phyloP scores from a whole-genome alignment of 257 asterid species.

The Paraleonurus japonicus region DNA sequence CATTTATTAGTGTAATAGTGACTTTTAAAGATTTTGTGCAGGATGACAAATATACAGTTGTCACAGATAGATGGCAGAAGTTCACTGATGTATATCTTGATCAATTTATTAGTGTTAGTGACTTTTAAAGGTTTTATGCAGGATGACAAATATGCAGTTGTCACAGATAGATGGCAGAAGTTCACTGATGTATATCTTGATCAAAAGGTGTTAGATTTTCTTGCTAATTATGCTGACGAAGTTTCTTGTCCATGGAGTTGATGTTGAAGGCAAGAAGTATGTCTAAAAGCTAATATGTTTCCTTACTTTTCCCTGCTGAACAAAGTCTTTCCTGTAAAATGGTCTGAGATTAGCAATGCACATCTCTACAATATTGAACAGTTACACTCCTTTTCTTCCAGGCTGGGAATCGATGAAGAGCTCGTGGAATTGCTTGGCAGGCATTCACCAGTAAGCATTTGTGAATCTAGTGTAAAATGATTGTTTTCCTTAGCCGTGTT shows the following conservation, averaged over 20 bases:
- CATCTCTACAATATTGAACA: not conserved
- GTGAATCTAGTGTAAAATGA: not conserved
- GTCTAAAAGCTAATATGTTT: slow-evolving; percentile 12
- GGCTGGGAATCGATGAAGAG: slow-evolving; percentile 97
- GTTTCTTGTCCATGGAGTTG: slow-evolving; percentile 97
- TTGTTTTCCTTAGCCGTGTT: not conserved
- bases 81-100: slow-evolving; percentile 81
- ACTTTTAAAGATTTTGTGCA: slow-evolving; percentile 32
- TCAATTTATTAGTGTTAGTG: slow-evolving; percentile 20
- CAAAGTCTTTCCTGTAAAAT: slow-evolving; percentile 1
- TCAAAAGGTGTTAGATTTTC: slow-evolving; percentile 58
- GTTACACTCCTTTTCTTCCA: slow-evolving; percentile 27
- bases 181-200: slow-evolving; percentile 81
- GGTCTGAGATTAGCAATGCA: not conserved
- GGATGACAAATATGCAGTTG: slow-evolving; percentile 79
- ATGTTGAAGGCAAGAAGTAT: slow-evolving; percentile 97
- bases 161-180: slow-evolving; percentile 98
- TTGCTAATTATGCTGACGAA: slow-evolving; percentile 82
- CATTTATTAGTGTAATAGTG: slow-evolving; percentile 15
- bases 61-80: slow-evolving; percentile 98
- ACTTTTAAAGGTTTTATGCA: slow-evolving; percentile 32
- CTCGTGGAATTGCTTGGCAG: slow-evolving; percentile 85
- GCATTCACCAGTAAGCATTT: slow-evolving; percentile 60
- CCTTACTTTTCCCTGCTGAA: not conserved
- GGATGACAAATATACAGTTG: slow-evolving; percentile 78